Percentiles rank a stretch among this genome's conserved stretches.
Evolutionary conservation across 768 basidiomycete genomes (phyloP).

Genomic region (Tulasnella calospora): DNA sequence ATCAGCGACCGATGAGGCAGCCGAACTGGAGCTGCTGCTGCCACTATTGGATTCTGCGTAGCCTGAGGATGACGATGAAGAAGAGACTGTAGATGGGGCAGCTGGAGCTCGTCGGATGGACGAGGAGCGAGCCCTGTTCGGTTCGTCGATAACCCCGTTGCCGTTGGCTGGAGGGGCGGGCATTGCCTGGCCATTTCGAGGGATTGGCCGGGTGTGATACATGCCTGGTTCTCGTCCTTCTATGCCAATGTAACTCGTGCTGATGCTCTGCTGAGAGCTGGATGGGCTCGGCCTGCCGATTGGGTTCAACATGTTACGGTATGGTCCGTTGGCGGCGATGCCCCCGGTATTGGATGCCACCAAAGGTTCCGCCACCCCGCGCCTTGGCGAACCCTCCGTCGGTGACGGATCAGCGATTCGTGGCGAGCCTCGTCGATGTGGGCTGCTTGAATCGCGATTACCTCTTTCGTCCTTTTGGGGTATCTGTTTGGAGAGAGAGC

Average conservation of each 20-base stretch:
- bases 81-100: constrained; percentile 13
- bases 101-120: background rate
- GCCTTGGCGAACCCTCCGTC: constrained; percentile 20
- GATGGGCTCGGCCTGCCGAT: background rate
- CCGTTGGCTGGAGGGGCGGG: background rate
- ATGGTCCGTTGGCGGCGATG: constrained; percentile 1
- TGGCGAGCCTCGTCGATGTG: constrained; percentile 21
- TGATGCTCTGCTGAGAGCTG: constrained; percentile 23
- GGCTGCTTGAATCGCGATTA: constrained; percentile 9
- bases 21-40: constrained; percentile 27
- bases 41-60: constrained; percentile 11
- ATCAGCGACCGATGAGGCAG: constrained; percentile 32
- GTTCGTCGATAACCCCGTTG: background rate
- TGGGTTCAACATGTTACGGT: background rate
- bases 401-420: constrained; percentile 5
- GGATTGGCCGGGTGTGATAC: constrained; percentile 21
- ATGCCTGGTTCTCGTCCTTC: constrained; percentile 19
- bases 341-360: background rate
- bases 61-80: constrained; percentile 19
- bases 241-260: constrained; percentile 18
- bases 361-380: background rate
- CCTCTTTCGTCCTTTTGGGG: constrained; percentile 19
- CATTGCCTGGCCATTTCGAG: background rate
- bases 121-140: constrained; percentile 4
- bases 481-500: background rate